A percentile compares a stretch with the other conserved stretches of the same genome.
Conservation (phyloP, 768 basidiomycete genomes). For the Agaricus blazei region DNA sequence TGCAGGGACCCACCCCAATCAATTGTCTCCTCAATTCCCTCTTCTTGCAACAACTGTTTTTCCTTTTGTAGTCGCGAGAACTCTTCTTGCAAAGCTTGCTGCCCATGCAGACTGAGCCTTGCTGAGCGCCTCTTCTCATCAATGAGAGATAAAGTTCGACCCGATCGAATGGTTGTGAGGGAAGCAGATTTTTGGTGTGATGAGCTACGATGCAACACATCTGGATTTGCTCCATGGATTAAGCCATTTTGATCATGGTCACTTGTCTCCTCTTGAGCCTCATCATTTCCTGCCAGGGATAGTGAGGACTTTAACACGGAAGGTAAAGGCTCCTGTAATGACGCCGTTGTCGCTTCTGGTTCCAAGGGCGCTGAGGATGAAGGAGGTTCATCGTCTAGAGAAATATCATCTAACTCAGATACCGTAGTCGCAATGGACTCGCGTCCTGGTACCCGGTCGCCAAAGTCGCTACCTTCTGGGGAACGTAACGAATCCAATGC, state of each 20-base stretch:
- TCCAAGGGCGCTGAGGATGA: slow-evolving; percentile 25
- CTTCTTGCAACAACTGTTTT: slow-evolving; percentile 33
- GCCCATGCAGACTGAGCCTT: slow-evolving; percentile 43
- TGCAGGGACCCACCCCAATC: slow-evolving; percentile 64
- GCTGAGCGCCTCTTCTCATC: slow-evolving; percentile 34
- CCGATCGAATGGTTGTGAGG: slow-evolving; percentile 50
- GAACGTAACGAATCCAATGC: slow-evolving; percentile 46
- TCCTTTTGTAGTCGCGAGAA: slow-evolving; percentile 64
- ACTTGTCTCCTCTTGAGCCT: neutral
- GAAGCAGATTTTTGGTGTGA: slow-evolving; percentile 65
- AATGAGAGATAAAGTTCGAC: slow-evolving; percentile 28
- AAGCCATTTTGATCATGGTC: slow-evolving; percentile 11
- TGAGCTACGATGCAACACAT: slow-evolving; percentile 11
- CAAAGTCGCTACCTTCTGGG: slow-evolving; percentile 31
- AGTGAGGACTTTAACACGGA: neutral
- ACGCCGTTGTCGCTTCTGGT: neutral
- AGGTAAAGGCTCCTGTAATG: neutral
- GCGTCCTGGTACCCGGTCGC: slow-evolving; percentile 22
- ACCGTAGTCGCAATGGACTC: slow-evolving; percentile 40
- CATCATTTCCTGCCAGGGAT: neutral
- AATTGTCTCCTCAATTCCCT: slow-evolving; percentile 41
- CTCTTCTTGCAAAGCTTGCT: slow-evolving; percentile 71
- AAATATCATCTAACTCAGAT: slow-evolving; percentile 64
- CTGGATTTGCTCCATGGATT: neutral
- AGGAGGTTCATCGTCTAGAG: slow-evolving; percentile 36